These are phyloP conservation scores for Meyerozyma athensensis DNA, from an alignment of 1,139 yeast genomes.

Conservation along the genomic window DNA sequence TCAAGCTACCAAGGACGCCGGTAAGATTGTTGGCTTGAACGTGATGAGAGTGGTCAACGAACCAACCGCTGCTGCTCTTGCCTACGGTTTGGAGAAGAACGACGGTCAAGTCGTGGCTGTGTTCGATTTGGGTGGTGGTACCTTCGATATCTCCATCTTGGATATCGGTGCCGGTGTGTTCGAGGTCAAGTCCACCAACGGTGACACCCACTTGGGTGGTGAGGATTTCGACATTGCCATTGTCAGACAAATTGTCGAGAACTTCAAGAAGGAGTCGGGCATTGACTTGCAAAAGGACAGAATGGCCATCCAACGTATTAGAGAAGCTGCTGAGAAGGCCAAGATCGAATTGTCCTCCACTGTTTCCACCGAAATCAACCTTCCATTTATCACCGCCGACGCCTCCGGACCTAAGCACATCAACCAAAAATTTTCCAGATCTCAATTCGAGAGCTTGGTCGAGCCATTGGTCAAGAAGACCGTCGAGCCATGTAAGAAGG, in stretches of 20 bases:
- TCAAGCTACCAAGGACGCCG: conserved; percentile 98
- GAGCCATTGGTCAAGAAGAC: conserved; percentile 91
- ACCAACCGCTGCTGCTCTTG: conserved; percentile 98
- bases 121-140: conserved; percentile 87
- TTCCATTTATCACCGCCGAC: conserved; percentile 94
- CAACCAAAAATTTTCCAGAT: conserved; percentile 87
- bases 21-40: conserved; percentile 94
- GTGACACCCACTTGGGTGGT: conserved; percentile 90
- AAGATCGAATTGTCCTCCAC: conserved; percentile 97
- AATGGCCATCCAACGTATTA: conserved; percentile 98
- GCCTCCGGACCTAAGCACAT: conserved; percentile 98
- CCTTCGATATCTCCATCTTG: conserved; percentile 79
- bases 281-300: conserved; percentile 87
- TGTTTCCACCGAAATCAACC: conserved; percentile 87
- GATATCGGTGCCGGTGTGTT: conserved; percentile 86
- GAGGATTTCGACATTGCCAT: conserved; percentile 84
- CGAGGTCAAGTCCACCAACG: conserved; percentile 84
- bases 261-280: conserved; percentile 90
- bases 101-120: conserved; percentile 76
- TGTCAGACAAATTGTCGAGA: conserved; percentile 84
- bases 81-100: conserved; percentile 90
- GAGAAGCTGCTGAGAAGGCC: conserved; percentile 99
- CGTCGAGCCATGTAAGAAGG: conserved; percentile 96
- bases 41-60: conserved; percentile 97
- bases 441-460: conserved; percentile 89